Base-by-base conservation (phyloP, 345 rosid genomes). In the Eucalyptus rudis region DNA sequence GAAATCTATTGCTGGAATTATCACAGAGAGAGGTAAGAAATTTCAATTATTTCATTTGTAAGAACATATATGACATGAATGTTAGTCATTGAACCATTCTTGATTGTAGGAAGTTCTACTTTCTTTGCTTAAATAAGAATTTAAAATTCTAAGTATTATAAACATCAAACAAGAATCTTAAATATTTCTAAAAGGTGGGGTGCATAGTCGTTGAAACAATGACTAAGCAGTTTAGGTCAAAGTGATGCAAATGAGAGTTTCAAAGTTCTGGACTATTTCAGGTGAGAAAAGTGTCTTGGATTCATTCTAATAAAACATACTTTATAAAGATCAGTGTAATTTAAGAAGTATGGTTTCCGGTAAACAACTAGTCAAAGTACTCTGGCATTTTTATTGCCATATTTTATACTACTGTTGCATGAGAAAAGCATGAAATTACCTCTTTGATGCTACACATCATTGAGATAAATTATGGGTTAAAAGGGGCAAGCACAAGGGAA, bases 1-100 rank as follows among this genome's bases (percentile, higher is more conserved):
- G 92, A 91, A 94, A 54, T 94, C 99, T 49, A 87, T 97, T 91
- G 99, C 99, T 19, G 99, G 99, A 86, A 98, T 98, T 91, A 97
- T 98, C 90, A 98, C 99, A 0, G 99, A 97, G 95, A 94, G 99
- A 95, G 99, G 99, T 95, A 91, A 25, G 29, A 84, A 87, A 88
- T n/a, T 15, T 44, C 8, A 66, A 62, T 87, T 24, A 25, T 87
- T 31, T 43, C 9, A 27, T 24, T 66, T 13, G 83, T 36, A 49
- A 45, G 16, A 44, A 36, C 76, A 13, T 8, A 47, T 44, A 22
- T 59, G 20, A 13, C 50, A 44, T 62, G 88, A 15, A 87, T 66
- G 43, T 86, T n/a, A 19, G 45, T 71, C 81, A 20, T 36, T 36
- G 81, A 76, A 36, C 13, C 47, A 71, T 71, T 33, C 43, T 71